Base-by-base conservation (phyloP, 495 filamentous ascomycete genomes). In the Melanomma pulvis-pyrius region DNA sequence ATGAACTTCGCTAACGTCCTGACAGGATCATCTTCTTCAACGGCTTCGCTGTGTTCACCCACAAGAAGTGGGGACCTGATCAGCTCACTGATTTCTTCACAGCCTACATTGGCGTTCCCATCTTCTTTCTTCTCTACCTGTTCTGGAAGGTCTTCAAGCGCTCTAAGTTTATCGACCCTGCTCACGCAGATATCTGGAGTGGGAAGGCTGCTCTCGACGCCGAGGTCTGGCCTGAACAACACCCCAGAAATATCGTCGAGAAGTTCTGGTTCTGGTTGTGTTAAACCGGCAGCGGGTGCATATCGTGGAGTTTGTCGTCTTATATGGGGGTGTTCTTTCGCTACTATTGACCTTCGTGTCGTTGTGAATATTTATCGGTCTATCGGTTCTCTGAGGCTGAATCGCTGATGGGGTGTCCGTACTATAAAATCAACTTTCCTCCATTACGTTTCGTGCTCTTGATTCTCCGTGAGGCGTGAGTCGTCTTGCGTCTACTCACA, bases 151-250 rank as follows among this genome's bases (percentile, higher is more conserved):
- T 84, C 9, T 61, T 81, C 24, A 84, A 81, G 73, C 69, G 69
- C 30, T 81, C 78, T 0, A 79, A 74, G 63, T 67, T 82, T 30
- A 80, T 87, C 49, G 73, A 76, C 5, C 72, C 83, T 5, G 76
- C 69, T 11, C 80, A 87, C 28, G 83, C 84, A 58, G 88, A 90
- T 69, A 81, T 90, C 29, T 82, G 76, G 68, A 87, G 80, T 25
- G 86, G 87, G 11, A 89, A 88, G 76, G 82, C 80, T 4, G 86
- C 83, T 52, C 68, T 89, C 28, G 87, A 89, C 76, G 77, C 76
- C 0, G 76, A 82, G 58, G 79, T 75, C n/a, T 84, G 81, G 82
- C 77, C 75, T 6, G 80, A 80, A 39, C 61, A 71, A 19, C 70
- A 71, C 41, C 80, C 83, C 17, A 74, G 74, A 59, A 86, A 84